Percentiles rank a stretch among this genome's conserved stretches.
Evolutionary conservation across 2,329 filamentous ascomycete genomes (phyloP).

Genomic region (Verticillium isaacii): DNA sequence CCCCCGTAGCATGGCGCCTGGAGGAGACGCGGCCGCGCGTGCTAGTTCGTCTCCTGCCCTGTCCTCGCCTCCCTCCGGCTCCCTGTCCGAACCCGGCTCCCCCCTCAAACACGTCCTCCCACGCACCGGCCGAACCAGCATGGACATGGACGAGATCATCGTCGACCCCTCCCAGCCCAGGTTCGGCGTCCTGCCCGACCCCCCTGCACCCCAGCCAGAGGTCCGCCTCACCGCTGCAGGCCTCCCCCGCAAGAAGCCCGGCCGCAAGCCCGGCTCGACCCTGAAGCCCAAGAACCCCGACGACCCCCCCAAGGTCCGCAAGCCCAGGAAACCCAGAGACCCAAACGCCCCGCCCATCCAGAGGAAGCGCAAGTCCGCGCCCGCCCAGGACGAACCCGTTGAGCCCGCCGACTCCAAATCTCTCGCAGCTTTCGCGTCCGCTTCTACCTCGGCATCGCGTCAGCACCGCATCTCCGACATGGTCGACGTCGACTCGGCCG

Average conservation of each 20-base stretch:
- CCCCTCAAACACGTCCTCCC: slow-evolving; percentile 22
- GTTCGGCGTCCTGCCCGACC: slow-evolving; percentile 22
- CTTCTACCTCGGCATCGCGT: slow-evolving; percentile 15
- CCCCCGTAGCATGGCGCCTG: neutral
- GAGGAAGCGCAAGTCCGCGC: slow-evolving; percentile 49
- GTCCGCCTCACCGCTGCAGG: slow-evolving; percentile 48
- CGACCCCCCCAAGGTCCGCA: slow-evolving; percentile 45
- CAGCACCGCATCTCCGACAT: slow-evolving; percentile 38
- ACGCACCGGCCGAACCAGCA: slow-evolving; percentile 15
- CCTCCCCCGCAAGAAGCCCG: slow-evolving; percentile 58
- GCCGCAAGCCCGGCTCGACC: slow-evolving; percentile 57
- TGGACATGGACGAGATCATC: slow-evolving; percentile 46
- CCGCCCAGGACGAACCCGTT: slow-evolving; percentile 27
- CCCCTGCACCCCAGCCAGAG: slow-evolving; percentile 7
- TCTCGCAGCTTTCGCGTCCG: slow-evolving; percentile 22
- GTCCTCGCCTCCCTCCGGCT: slow-evolving; percentile 46
- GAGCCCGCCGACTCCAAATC: slow-evolving; percentile 28
- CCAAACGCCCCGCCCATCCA: slow-evolving; percentile 51
- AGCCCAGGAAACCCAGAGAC: slow-evolving; percentile 53
- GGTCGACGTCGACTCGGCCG: slow-evolving; percentile 10
- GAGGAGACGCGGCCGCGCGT: slow-evolving; percentile 13
- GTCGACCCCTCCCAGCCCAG: slow-evolving; percentile 34
- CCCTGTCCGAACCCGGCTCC: slow-evolving; percentile 44
- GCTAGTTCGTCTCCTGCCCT: slow-evolving; percentile 44
- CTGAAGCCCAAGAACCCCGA: slow-evolving; percentile 38